These are phyloP conservation scores for Hanseniaspora uvarum DNA, from an alignment of 1,139 yeast genomes.

Conservation along the genomic window DNA sequence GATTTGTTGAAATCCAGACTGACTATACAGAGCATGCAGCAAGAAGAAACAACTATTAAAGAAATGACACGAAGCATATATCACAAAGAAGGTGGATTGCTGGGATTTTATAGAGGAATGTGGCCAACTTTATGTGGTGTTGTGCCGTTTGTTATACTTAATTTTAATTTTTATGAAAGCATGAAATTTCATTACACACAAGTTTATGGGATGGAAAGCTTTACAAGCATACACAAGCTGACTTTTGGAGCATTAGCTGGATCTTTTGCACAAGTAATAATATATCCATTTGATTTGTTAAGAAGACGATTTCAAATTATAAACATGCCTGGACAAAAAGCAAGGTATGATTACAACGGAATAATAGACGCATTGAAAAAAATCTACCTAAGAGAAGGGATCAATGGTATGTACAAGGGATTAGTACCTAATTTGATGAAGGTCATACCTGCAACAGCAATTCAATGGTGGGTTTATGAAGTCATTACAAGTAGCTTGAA, in stretches of 20 bases:
- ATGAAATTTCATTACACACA: conserved; percentile 42
- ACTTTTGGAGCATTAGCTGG: conserved; percentile 81
- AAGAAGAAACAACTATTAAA: conserved; percentile 40
- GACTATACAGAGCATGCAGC: conserved; percentile 62
- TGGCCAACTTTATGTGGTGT: conserved; percentile 86
- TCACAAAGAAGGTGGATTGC: conserved; percentile 66
- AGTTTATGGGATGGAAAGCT: conserved; percentile 20
- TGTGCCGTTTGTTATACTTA: conserved; percentile 90
- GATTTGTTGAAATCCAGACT: conserved; percentile 84
- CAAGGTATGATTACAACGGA: conserved; percentile 70
- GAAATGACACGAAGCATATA: conserved; percentile 42
- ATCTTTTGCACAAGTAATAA: conserved; percentile 69
- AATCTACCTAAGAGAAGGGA: conserved; percentile 65
- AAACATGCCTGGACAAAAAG: conserved; percentile 53
- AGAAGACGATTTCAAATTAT: conserved; percentile 87
- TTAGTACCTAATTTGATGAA: conserved; percentile 79
- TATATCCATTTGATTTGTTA: conserved; percentile 83
- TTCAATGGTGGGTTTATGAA: conserved; percentile 84
- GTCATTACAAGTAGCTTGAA: conserved; percentile 37
- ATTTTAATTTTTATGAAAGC: conserved; percentile 80
- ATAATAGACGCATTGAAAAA: conserved; percentile 61
- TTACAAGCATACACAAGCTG: conserved; percentile 38
- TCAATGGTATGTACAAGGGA: conserved; percentile 76
- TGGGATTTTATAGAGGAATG: conserved; percentile 73
- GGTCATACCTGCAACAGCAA: conserved; percentile 91